Evolutionary conservation across 2,329 filamentous ascomycete genomes (phyloP).

Genomic region (Coniochaeta hoffmannii): DNA sequence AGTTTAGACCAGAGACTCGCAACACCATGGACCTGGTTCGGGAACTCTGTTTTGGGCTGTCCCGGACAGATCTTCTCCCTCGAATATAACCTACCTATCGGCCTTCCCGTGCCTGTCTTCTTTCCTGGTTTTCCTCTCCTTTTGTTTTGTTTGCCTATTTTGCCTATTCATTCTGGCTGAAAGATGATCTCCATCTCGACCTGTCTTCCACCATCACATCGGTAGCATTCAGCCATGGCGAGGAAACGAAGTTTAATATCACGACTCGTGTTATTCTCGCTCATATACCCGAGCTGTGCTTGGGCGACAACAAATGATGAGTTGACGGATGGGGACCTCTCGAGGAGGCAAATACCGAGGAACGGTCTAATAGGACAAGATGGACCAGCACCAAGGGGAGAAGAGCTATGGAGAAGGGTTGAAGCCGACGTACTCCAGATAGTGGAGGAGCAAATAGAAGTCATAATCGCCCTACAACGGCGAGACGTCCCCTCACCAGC

Average conservation of each 20-base stretch:
- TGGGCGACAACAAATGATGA: conserved; percentile 7
- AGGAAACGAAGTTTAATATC: conserved; percentile 8
- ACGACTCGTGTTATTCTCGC: conserved; percentile 15
- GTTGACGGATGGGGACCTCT: conserved; percentile 4
- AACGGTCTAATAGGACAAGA: not conserved
- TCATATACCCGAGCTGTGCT: conserved; percentile 17
- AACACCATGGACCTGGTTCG: not conserved
- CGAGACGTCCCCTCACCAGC: not conserved
- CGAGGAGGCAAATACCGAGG: conserved; percentile 1
- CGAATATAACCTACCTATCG: not conserved
- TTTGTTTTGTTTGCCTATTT: conserved; percentile 3
- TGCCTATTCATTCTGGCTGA: conserved; percentile 1
- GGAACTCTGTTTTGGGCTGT: not conserved
- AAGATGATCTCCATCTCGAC: conserved; percentile 2
- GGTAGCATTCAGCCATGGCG: conserved; percentile 11
- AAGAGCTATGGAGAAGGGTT: not conserved
- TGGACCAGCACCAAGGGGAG: not conserved
- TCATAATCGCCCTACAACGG: not conserved
- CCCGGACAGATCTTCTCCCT: not conserved
- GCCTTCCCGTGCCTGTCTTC: not conserved
- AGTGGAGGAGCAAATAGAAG: conserved; percentile 1
- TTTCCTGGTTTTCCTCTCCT: not conserved
- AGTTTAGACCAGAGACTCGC: not conserved
- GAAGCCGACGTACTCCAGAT: conserved; percentile 1
- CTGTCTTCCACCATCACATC: not conserved